Evolutionary conservation across 1,284 basidiomycete species (phyloP).

Genomic region (Irpex sp.): DNA sequence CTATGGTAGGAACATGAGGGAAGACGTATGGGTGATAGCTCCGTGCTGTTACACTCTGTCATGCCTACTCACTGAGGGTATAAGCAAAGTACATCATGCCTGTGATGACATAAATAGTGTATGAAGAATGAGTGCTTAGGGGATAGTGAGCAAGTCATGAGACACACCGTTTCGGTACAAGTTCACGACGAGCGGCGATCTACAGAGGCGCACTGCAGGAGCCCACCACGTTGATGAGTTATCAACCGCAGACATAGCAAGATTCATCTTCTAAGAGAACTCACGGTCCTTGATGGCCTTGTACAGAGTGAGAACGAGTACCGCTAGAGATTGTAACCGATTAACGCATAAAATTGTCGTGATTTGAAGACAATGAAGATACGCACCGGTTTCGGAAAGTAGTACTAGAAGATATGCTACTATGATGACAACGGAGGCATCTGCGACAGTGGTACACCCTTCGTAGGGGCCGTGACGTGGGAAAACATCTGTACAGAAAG

Average conservation of each 20-base stretch:
- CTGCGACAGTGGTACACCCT: slow-evolving; percentile 30
- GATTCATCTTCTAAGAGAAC: slow-evolving; percentile 3
- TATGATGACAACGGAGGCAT: slow-evolving; percentile 32
- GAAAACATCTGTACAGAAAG: neutral
- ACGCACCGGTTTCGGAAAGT: slow-evolving; percentile 36
- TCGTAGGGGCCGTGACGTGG: slow-evolving; percentile 2
- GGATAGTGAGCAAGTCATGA: neutral
- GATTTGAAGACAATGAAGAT: slow-evolving; percentile 10
- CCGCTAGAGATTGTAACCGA: slow-evolving; percentile 21
- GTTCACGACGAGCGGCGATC: slow-evolving; percentile 33
- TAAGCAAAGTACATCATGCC: neutral
- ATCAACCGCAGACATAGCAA: neutral
- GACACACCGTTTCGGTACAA: slow-evolving; percentile 39
- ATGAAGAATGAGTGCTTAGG: neutral
- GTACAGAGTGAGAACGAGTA: slow-evolving; percentile 34
- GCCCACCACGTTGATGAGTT: neutral
- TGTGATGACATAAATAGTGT: neutral
- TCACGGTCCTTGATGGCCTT: slow-evolving; percentile 36
- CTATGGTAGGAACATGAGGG: slow-evolving; percentile 17
- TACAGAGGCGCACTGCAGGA: slow-evolving; percentile 29
- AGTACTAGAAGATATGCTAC: slow-evolving; percentile 36
- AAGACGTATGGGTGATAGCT: neutral
- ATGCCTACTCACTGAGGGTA: neutral
- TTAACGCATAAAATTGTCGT: neutral
- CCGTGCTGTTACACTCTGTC: neutral